phyloP scores from a whole-genome alignment of 2,329 filamentous ascomycete species.

The Ceratocystis colombiana region DNA sequence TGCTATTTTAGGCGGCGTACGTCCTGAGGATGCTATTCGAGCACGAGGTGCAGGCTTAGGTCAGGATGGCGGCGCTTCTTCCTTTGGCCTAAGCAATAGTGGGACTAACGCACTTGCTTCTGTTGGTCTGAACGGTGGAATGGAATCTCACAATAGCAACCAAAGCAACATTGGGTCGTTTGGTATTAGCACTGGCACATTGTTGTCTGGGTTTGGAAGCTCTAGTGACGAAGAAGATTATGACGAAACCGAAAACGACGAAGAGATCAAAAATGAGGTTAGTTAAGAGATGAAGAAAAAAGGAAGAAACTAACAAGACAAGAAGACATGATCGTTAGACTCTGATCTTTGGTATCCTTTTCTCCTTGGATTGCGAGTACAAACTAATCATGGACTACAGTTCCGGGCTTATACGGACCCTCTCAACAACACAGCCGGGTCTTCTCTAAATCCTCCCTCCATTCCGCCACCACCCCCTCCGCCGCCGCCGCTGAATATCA shows the following conservation, averaged over 20 bases:
- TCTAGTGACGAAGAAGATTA: constrained; percentile 95
- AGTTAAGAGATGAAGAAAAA: constrained; percentile 31
- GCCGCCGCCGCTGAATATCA: constrained; percentile 70
- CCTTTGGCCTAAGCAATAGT: constrained; percentile 28
- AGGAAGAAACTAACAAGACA: neutral
- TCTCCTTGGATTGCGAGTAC: neutral
- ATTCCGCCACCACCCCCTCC: constrained; percentile 54
- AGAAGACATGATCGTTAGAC: too few species aligned
- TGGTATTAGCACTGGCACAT: constrained; percentile 59
- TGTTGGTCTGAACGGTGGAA: constrained; percentile 66
- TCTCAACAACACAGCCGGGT: constrained; percentile 38
- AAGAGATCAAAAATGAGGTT: constrained; percentile 60
- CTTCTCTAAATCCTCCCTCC: constrained; percentile 47
- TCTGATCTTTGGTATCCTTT: neutral
- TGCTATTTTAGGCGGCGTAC: constrained; percentile 90
- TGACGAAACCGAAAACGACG: constrained; percentile 68
- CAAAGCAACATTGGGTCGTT: constrained; percentile 57
- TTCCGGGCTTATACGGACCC: constrained; percentile 52
- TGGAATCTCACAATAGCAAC: constrained; percentile 54
- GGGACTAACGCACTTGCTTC: constrained; percentile 65
- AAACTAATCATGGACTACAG: constrained; percentile 33
- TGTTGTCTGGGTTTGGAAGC: constrained; percentile 86
- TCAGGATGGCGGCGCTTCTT: constrained; percentile 38
- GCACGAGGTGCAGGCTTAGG: constrained; percentile 45
- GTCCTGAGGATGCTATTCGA: constrained; percentile 79